phyloP scores from a whole-genome alignment of 768 basidiomycete genomes.

The Roridomyces roridus region DNA sequence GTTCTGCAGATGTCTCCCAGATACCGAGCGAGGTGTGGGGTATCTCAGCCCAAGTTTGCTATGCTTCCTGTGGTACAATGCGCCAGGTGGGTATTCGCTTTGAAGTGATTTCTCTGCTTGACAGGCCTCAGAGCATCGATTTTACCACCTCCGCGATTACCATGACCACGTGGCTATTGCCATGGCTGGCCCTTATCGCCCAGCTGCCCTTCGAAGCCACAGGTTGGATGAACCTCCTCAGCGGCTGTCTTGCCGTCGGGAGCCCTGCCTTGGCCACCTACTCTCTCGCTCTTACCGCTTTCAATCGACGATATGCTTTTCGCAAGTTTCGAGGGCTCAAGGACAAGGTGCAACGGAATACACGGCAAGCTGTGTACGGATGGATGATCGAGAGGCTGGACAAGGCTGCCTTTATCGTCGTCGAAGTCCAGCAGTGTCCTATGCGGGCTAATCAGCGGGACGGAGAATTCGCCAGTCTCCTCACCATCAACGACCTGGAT shows the following conservation, averaged over 20 bases:
- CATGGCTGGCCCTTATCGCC: slow-evolving; percentile 25
- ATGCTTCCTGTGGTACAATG: slow-evolving; percentile 5
- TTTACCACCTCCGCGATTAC: slow-evolving; percentile 1
- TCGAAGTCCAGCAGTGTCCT: slow-evolving; percentile 21
- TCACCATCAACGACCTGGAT: slow-evolving; percentile 8
- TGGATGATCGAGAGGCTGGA: slow-evolving; percentile 8
- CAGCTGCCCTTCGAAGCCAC: slow-evolving; percentile 24
- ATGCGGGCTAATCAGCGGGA: slow-evolving; percentile 21
- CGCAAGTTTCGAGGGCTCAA: slow-evolving; percentile 8
- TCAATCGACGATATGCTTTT: neutral
- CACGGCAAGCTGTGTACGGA: neutral
- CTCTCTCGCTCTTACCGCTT: slow-evolving; percentile 18
- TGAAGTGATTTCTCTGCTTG: neutral
- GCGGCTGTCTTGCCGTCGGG: slow-evolving; percentile 19
- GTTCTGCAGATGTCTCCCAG: no score
- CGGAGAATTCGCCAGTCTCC: slow-evolving; percentile 18
- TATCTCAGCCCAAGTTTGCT: slow-evolving; percentile 8
- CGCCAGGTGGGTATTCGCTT: slow-evolving; percentile 5
- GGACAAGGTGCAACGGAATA: neutral
- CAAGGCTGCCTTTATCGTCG: slow-evolving; percentile 8
- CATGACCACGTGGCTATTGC: slow-evolving; percentile 23
- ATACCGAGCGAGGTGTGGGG: slow-evolving; percentile 9
- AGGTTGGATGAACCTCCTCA: slow-evolving; percentile 18
- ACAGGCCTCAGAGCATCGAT: neutral
- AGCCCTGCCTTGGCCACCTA: slow-evolving; percentile 24